Evolutionary conservation across 2,329 filamentous ascomycete species (phyloP), one percentile per base, ranked within the genome.

Genomic region (Stenocarpella maydis): DNA sequence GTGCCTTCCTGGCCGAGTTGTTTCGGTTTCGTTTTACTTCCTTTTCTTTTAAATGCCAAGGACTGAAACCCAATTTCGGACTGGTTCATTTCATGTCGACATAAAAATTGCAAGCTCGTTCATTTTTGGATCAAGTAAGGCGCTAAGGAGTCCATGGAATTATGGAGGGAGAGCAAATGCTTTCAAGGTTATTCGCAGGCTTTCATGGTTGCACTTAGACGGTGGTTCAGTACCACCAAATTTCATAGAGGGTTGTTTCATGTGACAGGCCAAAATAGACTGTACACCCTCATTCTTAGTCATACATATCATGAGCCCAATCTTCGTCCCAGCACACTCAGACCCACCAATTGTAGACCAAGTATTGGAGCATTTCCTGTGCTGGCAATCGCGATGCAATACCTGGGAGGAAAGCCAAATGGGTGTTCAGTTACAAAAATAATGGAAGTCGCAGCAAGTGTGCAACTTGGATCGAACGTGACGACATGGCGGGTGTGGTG

Each of bases 81-180:
- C 19, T 47, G 17, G 34, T 37, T 7, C 1, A 31, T 26, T 1
- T 24, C 7, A 15, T 39, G 43, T 34, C 34, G 28, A 49, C 41
- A 28, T 37, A 24, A 24, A 28, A 28, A 14, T 45, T 6, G 41
- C 26, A 19, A 61, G 58, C 28, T 31, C n/a, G 52, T 49, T 54
- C 52, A 43, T 31, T 55, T n/a, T 55, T 17, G n/a, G 34, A 67
- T 21, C n/a, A 28, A 43, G 47, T 41, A 53, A 49, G 64, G 64
- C 52, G 64, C 45, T 67, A 39, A 17, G 64, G 64, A 49, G 52
- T 67, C 28, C 21, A 8, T 24, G 28, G 50, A 39, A 58, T 61
- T 58, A 4, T 14, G n/a, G 8, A 7, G 21, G 41, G 41, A 37
- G 21, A 41, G 52, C 19, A 8, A 28, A 28, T 55, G 7, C 5